Conservation (phyloP, 2,329 filamentous ascomycete species). For the Ophiostoma himal-ulmi region DNA sequence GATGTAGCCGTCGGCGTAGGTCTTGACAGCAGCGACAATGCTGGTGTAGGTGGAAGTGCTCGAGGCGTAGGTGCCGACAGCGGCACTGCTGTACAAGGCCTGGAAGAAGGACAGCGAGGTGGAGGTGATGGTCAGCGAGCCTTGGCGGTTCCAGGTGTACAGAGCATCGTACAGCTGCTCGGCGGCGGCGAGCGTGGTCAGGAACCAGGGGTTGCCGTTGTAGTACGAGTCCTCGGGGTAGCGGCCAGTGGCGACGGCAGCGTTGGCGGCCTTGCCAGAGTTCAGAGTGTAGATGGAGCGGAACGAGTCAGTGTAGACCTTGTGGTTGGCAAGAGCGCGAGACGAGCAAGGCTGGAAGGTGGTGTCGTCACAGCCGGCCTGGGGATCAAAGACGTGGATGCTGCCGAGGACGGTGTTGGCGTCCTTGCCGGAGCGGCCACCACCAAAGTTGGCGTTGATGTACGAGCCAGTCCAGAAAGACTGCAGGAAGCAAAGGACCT, state of each 20-base stretch:
- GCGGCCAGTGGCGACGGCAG: constrained; percentile 57
- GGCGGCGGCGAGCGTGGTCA: constrained; percentile 68
- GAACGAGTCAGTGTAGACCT: constrained; percentile 69
- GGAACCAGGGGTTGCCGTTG: constrained; percentile 69
- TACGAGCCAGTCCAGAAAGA: constrained; percentile 65
- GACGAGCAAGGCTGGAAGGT: constrained; percentile 76
- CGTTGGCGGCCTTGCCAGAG: constrained; percentile 52
- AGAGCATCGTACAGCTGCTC: constrained; percentile 75
- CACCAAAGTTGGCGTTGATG: constrained; percentile 58
- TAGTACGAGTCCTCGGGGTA: constrained; percentile 71
- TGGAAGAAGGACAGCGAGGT: constrained; percentile 67
- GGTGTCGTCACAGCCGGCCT: constrained; percentile 57
- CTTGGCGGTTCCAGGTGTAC: constrained; percentile 60
- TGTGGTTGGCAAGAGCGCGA: constrained; percentile 66
- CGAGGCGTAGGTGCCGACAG: constrained; percentile 54
- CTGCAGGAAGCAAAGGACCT: constrained; percentile 68
- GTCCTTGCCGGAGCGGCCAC: constrained; percentile 58
- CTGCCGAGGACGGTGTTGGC: constrained; percentile 62
- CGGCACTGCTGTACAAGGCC: constrained; percentile 53
- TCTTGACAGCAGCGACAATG: constrained; percentile 51
- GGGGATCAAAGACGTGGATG: constrained; percentile 65
- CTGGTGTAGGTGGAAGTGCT: constrained; percentile 46
- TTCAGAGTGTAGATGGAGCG: constrained; percentile 64
- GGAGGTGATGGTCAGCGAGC: constrained; percentile 58
- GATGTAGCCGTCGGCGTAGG: constrained; percentile 58